These are phyloP conservation scores for Cladobotryum protrusum DNA, from an alignment of 2,329 filamentous ascomycete species.

Conservation along the genomic window DNA sequence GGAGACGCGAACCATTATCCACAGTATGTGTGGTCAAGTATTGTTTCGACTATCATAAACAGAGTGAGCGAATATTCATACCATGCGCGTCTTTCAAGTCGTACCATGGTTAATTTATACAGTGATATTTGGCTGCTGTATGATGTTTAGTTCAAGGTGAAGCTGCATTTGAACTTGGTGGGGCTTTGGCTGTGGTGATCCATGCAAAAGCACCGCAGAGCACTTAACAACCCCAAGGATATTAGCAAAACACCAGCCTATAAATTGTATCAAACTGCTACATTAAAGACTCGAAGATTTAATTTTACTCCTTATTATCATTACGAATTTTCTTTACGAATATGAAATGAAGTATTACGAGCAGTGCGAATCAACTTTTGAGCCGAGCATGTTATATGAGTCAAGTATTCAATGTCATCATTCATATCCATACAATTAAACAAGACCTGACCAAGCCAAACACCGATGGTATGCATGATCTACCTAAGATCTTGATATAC, in stretches of 20 bases:
- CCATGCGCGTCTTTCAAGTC: neutral
- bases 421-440: slow-evolving; percentile 14
- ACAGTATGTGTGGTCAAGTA: slow-evolving; percentile 90
- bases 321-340: too few relatives aligned
- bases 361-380: too few relatives aligned
- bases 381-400: too few relatives aligned
- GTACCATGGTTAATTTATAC: slow-evolving; percentile 20
- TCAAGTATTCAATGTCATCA: slow-evolving; percentile 3
- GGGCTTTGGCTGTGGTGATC: slow-evolving; percentile 9
- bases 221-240: too few relatives aligned
- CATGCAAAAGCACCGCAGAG: too few relatives aligned
- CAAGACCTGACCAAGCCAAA: slow-evolving; percentile 26
- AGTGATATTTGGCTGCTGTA: neutral
- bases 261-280: too few relatives aligned
- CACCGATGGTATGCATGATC: slow-evolving; percentile 29
- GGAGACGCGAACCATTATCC: slow-evolving; percentile 61
- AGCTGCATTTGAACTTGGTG: slow-evolving; percentile 4
- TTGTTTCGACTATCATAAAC: slow-evolving; percentile 75
- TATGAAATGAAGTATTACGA: too few relatives aligned
- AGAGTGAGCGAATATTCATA: neutral
- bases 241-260: too few relatives aligned
- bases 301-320: too few relatives aligned
- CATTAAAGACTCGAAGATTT: too few relatives aligned
- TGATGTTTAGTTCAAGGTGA: slow-evolving; percentile 21
- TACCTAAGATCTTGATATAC: slow-evolving; percentile 24